phyloP scores from a whole-genome alignment of 2,329 filamentous ascomycete species.

The Didymosphaeria variabile region DNA sequence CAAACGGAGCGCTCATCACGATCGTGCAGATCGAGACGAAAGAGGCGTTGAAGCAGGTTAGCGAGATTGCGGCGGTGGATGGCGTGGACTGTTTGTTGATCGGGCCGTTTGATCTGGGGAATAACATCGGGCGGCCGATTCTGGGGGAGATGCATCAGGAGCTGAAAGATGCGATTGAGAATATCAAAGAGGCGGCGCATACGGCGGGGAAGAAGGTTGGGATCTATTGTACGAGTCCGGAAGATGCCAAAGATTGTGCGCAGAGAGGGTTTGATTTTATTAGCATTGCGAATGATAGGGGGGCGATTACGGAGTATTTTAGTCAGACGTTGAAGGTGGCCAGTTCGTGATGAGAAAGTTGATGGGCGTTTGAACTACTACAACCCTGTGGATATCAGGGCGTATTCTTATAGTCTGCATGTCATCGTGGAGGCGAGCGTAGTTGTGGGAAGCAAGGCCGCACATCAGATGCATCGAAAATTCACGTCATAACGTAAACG shows the following conservation, averaged over 20 bases:
- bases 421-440: no score
- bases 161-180: constrained; percentile 61
- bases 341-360: constrained; percentile 31
- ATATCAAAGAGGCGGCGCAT: constrained; percentile 61
- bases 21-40: constrained; percentile 60
- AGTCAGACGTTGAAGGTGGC: constrained; percentile 45
- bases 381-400: no score
- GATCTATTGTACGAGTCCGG: constrained; percentile 64
- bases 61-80: constrained; percentile 61
- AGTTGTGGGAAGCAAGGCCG: no score
- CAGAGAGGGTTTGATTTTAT: constrained; percentile 66
- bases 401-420: no score
- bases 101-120: constrained; percentile 66
- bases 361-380: no score
- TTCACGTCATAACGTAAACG: no score
- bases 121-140: constrained; percentile 65
- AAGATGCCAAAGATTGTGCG: constrained; percentile 61
- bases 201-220: constrained; percentile 63
- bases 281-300: constrained; percentile 56
- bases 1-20: constrained; percentile 63
- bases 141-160: constrained; percentile 59
- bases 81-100: constrained; percentile 64
- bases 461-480: no score
- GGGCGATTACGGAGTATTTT: constrained; percentile 55
- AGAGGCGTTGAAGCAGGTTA: constrained; percentile 50